Evolutionary conservation across 1,284 basidiomycete genomes (phyloP).

Genomic region (Ceratobasidium sp.): DNA sequence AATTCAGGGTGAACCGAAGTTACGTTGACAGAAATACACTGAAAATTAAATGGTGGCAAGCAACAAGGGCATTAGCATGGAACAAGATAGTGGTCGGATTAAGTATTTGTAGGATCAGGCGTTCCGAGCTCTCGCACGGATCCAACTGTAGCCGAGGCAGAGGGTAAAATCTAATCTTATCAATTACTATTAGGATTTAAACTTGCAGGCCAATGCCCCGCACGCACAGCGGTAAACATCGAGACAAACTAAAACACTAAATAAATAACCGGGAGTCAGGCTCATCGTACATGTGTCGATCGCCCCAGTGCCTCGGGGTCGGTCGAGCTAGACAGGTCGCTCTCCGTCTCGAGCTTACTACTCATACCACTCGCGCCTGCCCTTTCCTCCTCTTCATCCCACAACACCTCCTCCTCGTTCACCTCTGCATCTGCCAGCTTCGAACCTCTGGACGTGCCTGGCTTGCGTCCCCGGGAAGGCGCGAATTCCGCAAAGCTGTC

Average conservation of each 20-base stretch:
- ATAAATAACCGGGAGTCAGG: slow-evolving; percentile 2
- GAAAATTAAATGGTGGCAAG: slow-evolving; percentile 19
- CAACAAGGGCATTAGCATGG: slow-evolving; percentile 3
- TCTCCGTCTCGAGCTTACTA: slow-evolving; percentile 32
- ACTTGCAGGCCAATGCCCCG: not conserved
- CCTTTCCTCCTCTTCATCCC: slow-evolving; percentile 40
- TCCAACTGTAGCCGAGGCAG: slow-evolving; percentile 25
- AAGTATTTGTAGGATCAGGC: slow-evolving; percentile 31
- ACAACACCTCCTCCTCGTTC: slow-evolving; percentile 37
- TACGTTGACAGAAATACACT: not conserved
- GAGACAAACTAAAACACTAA: slow-evolving; percentile 3
- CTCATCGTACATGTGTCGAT: slow-evolving; percentile 10
- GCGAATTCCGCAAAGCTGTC: slow-evolving; percentile 41
- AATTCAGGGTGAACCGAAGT: not conserved
- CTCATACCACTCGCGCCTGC: slow-evolving; percentile 36
- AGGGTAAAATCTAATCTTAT: slow-evolving; percentile 32
- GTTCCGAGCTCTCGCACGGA: slow-evolving; percentile 31
- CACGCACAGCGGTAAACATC: not conserved
- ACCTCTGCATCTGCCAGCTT: slow-evolving; percentile 37
- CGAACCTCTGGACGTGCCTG: slow-evolving; percentile 15
- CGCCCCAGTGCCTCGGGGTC: slow-evolving; percentile 17
- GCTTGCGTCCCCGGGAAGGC: slow-evolving; percentile 29
- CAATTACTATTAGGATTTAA: slow-evolving; percentile 11
- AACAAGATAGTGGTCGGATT: not conserved
- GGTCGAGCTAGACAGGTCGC: slow-evolving; percentile 26